Evolutionary conservation across 345 rosid genomes (phyloP).

Genomic region (Salix caprea): DNA sequence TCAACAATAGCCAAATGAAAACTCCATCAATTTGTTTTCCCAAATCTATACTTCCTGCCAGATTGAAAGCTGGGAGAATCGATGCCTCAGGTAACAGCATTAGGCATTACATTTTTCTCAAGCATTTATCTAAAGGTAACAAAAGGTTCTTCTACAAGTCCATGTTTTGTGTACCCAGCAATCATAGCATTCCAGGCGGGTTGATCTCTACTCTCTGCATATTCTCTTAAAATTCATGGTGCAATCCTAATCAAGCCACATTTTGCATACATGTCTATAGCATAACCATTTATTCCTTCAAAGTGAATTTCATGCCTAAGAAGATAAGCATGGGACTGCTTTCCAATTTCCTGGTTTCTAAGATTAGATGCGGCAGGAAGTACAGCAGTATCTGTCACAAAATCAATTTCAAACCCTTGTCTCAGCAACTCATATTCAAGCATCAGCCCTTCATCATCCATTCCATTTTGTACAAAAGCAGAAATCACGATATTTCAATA

Average conservation of each 20-base stretch:
- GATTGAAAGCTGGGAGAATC: slow-evolving; percentile 73
- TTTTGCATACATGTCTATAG: slow-evolving; percentile 84
- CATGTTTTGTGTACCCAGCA: slow-evolving; percentile 76
- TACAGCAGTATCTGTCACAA: slow-evolving; percentile 65
- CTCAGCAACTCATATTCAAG: slow-evolving; percentile 81
- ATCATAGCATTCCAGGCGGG: slow-evolving; percentile 91
- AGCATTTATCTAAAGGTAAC: slow-evolving; percentile 53
- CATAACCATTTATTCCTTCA: slow-evolving; percentile 77
- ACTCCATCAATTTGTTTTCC: slow-evolving; percentile 82
- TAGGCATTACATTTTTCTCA: slow-evolving; percentile 52
- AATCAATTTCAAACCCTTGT: slow-evolving; percentile 59
- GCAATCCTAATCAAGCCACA: slow-evolving; percentile 60
- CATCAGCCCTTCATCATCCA: slow-evolving; percentile 82
- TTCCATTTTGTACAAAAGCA: slow-evolving; percentile 73
- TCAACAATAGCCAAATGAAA: slow-evolving; percentile 57
- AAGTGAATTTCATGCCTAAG: slow-evolving; percentile 56
- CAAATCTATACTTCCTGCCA: slow-evolving; percentile 49
- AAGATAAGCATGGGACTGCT: slow-evolving; percentile 76
- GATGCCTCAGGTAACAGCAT: slow-evolving; percentile 70
- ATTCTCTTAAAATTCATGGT: slow-evolving; percentile 37
- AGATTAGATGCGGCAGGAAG: slow-evolving; percentile 91
- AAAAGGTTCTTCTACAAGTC: slow-evolving; percentile 53
- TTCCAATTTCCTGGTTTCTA: slow-evolving; percentile 58
- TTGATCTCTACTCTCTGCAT: slow-evolving; percentile 45
- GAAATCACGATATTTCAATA: slow-evolving; percentile 90